Conservation (phyloP, 768 basidiomycete species). For the Calvatia gigantea region DNA sequence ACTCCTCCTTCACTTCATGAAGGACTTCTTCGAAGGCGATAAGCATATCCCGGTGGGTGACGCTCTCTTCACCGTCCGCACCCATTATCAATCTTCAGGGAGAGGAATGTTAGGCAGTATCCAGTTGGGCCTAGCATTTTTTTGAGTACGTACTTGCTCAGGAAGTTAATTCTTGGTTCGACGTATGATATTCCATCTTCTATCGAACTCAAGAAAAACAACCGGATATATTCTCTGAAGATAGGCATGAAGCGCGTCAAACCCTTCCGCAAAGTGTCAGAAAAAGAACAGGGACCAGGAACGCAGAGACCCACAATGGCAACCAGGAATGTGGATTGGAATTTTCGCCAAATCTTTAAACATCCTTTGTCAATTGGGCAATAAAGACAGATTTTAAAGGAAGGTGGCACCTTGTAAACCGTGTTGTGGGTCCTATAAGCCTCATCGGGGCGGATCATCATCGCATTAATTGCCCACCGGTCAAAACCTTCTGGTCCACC, state of each 20-base stretch:
- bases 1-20: slow-evolving; percentile 47
- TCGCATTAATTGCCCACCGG: slow-evolving; percentile 52
- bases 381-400: background rate
- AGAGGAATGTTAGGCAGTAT: background rate
- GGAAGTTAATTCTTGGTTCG: slow-evolving; percentile 68
- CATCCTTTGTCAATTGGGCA: background rate
- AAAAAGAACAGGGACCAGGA: background rate
- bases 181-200: slow-evolving; percentile 71
- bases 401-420: slow-evolving; percentile 48
- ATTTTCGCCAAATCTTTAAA: slow-evolving; percentile 73
- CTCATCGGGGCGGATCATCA: slow-evolving; percentile 68
- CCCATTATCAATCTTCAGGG: slow-evolving; percentile 50
- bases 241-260: slow-evolving; percentile 55
- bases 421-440: slow-evolving; percentile 75
- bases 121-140: background rate
- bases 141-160: slow-evolving; percentile 40
- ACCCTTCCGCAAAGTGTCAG: slow-evolving; percentile 26
- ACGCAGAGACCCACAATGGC: slow-evolving; percentile 36
- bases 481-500: slow-evolving; percentile 70
- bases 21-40: slow-evolving; percentile 48
- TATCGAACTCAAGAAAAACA: slow-evolving; percentile 61
- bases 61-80: slow-evolving; percentile 50
- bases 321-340: slow-evolving; percentile 49
- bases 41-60: slow-evolving; percentile 61
- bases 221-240: slow-evolving; percentile 54